A percentile compares a stretch with the other conserved stretches of the same genome.
Evolutionary conservation across 2,329 filamentous ascomycete genomes (phyloP).

Genomic region (Trichoderma sp.): DNA sequence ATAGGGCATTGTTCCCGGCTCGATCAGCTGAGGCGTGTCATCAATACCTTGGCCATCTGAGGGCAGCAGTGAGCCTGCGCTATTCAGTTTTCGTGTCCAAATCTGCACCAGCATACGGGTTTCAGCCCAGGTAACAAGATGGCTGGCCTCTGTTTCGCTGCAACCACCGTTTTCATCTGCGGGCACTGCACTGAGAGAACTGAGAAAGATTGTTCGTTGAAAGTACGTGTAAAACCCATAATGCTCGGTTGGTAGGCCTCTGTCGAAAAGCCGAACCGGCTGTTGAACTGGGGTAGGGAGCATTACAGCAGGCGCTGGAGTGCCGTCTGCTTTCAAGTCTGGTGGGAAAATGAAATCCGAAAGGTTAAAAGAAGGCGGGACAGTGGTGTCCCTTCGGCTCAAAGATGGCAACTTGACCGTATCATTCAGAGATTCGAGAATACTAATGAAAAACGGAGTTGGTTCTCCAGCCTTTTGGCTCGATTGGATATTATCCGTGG

Average conservation of each 20-base stretch:
- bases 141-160: slow-evolving; percentile 55
- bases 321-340: slow-evolving; percentile 66
- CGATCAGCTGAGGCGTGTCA: slow-evolving; percentile 40
- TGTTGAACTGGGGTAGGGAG: slow-evolving; percentile 74
- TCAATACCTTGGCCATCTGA: slow-evolving; percentile 38
- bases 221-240: slow-evolving; percentile 96
- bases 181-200: slow-evolving; percentile 53
- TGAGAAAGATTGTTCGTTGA: slow-evolving; percentile 82
- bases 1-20: slow-evolving; percentile 66
- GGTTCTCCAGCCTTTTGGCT: slow-evolving; percentile 77
- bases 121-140: slow-evolving; percentile 62
- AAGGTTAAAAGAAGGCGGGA: slow-evolving; percentile 32
- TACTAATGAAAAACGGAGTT: slow-evolving; percentile 85
- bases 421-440: slow-evolving; percentile 57
- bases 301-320: slow-evolving; percentile 71
- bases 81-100: slow-evolving; percentile 59
- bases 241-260: slow-evolving; percentile 78
- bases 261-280: slow-evolving; percentile 83
- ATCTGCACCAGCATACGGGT: slow-evolving; percentile 67
- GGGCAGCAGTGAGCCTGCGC: slow-evolving; percentile 47
- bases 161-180: slow-evolving; percentile 61
- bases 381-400: slow-evolving; percentile 7
- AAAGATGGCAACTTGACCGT: slow-evolving; percentile 38
- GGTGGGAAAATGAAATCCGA: slow-evolving; percentile 63
- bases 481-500: slow-evolving; percentile 73